Evolutionary conservation across 2,329 filamentous ascomycete species (phyloP), one percentile per base, ranked within the genome.

Genomic region (Penicillium sp.): DNA sequence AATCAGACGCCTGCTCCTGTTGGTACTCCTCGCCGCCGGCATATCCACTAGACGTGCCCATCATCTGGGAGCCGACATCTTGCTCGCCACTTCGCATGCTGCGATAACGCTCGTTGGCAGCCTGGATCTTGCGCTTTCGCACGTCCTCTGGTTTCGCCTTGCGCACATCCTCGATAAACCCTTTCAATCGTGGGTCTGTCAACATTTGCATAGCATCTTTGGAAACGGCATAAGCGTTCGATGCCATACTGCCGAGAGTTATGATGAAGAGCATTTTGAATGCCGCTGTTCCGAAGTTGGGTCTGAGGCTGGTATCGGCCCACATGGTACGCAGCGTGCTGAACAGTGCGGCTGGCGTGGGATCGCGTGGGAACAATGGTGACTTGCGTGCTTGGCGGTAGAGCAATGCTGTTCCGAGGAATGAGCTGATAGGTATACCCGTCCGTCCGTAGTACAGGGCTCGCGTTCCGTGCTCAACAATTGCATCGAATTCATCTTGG

Each of bases 401-500:
- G 4, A 61, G 25, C 8, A 45, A 39, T 21, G 57, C 55, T 3
- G 57, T 39, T 2, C 63, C 58, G 2, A 56, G 23, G 10, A 60
- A 33, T 11, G 60, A 49, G 13, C 59, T 62, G n/a, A 65, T 10
- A n/a, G 65, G 67, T 4, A 63, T 21, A 2, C 65, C 70, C 5
- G 61, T 43, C 11, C 65, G 60, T n/a, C 50, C 29, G 36, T 65
- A 48, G 58, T 71, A 68, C 2, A 69, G n/a, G 31, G 41, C 25
- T 3, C 50, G 59, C 23, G 68, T 65, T 47, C 50, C 39, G 41
- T 63, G 58, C n/a, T 59, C 55, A 21, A 69, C 64, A 36, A 72
- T 62, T 21, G 67, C 68, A 58, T 75, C 72, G 23, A 74, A 45
- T 51, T 76, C 73, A 9, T 68, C 65, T 54, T 76, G 73, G 2